Evolutionary conservation across 2,329 filamentous ascomycete species (phyloP).

Genomic region (Penicillium concentricum): DNA sequence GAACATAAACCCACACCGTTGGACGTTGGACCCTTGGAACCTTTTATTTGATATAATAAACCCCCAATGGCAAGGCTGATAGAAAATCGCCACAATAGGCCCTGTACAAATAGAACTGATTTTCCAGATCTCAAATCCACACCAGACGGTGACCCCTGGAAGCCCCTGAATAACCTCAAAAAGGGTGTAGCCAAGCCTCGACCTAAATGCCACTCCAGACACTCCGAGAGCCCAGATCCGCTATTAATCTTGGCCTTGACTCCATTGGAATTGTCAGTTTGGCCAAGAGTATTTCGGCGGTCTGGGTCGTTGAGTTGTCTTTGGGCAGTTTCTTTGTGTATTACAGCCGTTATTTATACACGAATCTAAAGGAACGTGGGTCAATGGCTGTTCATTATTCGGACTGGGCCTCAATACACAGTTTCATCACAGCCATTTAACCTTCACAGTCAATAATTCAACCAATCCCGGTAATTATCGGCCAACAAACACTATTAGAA

Average conservation of each 20-base stretch:
- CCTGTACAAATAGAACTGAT: not conserved
- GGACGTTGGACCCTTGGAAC: not conserved
- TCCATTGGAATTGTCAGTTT: constrained; percentile 3
- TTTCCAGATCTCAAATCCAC: not conserved
- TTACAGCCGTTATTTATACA: not conserved
- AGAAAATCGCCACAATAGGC: not conserved
- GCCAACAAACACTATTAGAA: not conserved
- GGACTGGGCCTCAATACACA: not conserved
- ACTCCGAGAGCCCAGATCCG: constrained; percentile 16
- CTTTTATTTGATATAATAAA: not conserved
- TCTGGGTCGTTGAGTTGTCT: constrained; percentile 16
- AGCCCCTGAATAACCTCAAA: constrained; percentile 22
- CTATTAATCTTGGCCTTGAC: constrained; percentile 12
- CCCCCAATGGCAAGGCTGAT: not conserved
- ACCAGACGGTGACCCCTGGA: not conserved
- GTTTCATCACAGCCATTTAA: not conserved
- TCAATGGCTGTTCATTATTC: not conserved
- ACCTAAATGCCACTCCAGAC: not conserved
- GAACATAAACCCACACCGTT: not conserved
- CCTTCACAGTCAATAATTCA: not conserved
- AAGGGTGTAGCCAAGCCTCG: constrained; percentile 17
- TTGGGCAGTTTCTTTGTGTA: not conserved
- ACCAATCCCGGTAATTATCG: not conserved
- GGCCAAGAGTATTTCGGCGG: constrained; percentile 5
- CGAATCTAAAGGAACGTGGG: not conserved